Conservation (phyloP, 2,329 filamentous ascomycete species). For the Pseudocercospora fijiensis region DNA sequence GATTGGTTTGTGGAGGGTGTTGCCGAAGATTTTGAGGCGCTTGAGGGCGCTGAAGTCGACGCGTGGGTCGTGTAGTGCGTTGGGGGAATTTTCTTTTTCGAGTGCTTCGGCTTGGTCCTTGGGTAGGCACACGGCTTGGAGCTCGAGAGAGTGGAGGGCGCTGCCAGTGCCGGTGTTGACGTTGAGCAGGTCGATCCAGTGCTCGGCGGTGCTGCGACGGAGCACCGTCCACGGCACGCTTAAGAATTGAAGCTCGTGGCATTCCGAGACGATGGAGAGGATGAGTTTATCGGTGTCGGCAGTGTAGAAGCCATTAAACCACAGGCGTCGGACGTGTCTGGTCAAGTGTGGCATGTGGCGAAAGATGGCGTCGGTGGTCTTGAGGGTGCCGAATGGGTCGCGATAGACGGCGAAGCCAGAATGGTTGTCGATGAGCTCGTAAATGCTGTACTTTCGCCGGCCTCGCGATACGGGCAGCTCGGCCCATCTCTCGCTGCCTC, state of each 20-base stretch:
- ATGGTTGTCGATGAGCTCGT: constrained; percentile 50
- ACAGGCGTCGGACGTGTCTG: constrained; percentile 52
- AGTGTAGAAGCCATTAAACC: constrained; percentile 57
- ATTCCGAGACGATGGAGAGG: constrained; percentile 50
- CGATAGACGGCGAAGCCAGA: constrained; percentile 53
- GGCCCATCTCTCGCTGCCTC: constrained; percentile 54
- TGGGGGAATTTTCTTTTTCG: constrained; percentile 39
- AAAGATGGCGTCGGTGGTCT: constrained; percentile 50
- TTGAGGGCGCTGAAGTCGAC: constrained; percentile 53
- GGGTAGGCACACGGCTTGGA: constrained; percentile 52
- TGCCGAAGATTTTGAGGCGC: constrained; percentile 56
- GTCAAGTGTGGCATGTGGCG: constrained; percentile 47
- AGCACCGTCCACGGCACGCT: constrained; percentile 56
- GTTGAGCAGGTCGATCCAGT: constrained; percentile 52
- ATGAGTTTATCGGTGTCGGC: constrained; percentile 52
- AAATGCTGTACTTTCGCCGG: constrained; percentile 45
- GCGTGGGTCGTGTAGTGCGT: constrained; percentile 44
- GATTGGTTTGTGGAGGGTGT: constrained; percentile 54
- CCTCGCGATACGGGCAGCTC: constrained; percentile 44
- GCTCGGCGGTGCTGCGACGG: constrained; percentile 48
- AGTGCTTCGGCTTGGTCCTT: constrained; percentile 46
- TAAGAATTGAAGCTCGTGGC: constrained; percentile 48
- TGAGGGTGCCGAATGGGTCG: constrained; percentile 53
- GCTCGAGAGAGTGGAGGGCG: constrained; percentile 52
- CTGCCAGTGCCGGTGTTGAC: constrained; percentile 40